Evolutionary conservation across 352 stramenopile genomes (phyloP), one percentile per base, ranked within the genome.

Genomic region (Globisporangium orthogonon): DNA sequence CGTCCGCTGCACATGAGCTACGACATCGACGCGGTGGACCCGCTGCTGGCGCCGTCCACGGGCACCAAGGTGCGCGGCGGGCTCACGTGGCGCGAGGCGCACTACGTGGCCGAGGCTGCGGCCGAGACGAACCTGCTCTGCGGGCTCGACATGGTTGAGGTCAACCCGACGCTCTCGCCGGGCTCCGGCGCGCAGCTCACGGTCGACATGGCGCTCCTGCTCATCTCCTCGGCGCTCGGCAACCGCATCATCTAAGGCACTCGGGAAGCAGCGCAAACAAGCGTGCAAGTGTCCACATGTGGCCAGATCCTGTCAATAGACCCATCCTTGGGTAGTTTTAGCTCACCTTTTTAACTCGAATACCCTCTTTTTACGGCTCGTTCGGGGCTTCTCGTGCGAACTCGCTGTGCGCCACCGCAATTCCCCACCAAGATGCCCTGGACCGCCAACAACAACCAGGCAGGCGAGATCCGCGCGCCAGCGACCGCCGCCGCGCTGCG

Each of bases 1-100:
- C 82, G 94, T 33, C 95, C 95, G 30, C 64, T 99, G 33, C 96
- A 99, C 78, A 87, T 98, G 68, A 97, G 86, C 61, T 99, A 98
- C 72, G 96, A 99, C 65, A 98, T 99, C 67, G 96, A 99, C 76
- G 94, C 95, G n/a, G 86, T 98, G 1, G 96, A 99, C 72, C 96
- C 96, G 9, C 57, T 93, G 17, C 67, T 97, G 41, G 96, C 96
- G 29, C 95, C 96, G n/a, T 97, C 92, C 5, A 99, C 96, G 14
- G 96, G 96, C 44, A 99, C 96, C 11, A 73, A 70, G 17, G 96
- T 99, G 47, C 84, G 94, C 72, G 95, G 96, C 50, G 96, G 96
- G 28, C 76, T 99, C 50, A 98, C 95, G 46, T 98, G 91, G 87
- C 81, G 96, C 46, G 96, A 99, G 69, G 95, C 95, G 23, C 94